Percentiles rank a stretch among this genome's conserved stretches.
phyloP scores from a whole-genome alignment of 352 stramenopile genomes.

The Albugo candida region DNA sequence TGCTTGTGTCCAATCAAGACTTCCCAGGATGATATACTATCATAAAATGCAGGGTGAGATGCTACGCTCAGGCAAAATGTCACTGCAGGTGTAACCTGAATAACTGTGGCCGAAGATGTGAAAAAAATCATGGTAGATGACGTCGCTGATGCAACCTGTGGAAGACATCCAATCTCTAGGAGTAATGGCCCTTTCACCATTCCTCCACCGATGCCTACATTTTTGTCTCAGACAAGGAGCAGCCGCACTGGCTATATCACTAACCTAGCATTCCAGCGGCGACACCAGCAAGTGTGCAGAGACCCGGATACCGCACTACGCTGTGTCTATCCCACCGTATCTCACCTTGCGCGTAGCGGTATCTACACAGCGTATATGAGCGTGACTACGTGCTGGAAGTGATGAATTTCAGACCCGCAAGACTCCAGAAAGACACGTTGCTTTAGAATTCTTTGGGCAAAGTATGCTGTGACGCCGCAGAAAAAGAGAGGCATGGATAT shows the following conservation, averaged over 20 bases:
- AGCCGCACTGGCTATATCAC: too few relatives aligned
- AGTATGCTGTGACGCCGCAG: constrained; percentile 45
- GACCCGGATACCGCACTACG: constrained; percentile 64
- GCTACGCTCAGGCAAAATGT: too few relatives aligned
- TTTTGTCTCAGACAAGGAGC: background rate
- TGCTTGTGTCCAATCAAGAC: constrained; percentile 81
- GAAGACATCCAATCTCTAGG: constrained; percentile 77
- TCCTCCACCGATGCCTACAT: constrained; percentile 75
- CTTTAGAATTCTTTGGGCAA: constrained; percentile 38
- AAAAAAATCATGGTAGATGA: constrained; percentile 87
- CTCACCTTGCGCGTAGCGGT: constrained; percentile 90
- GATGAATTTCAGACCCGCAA: constrained; percentile 8
- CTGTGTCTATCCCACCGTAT: constrained; percentile 85
- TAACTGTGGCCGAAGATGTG: constrained; percentile 89
- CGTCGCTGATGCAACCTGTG: constrained; percentile 73
- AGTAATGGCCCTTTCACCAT: constrained; percentile 84
- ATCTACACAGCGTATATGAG: constrained; percentile 15
- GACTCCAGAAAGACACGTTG: constrained; percentile 38
- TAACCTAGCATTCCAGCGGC: constrained; percentile 34
- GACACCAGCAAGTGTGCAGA: constrained; percentile 51
- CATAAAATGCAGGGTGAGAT: too few relatives aligned
- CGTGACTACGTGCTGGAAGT: constrained; percentile 1
- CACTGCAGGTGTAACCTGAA: too few relatives aligned
- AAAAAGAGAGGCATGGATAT: constrained; percentile 24
- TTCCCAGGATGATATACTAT: constrained; percentile 90